phyloP scores from a whole-genome alignment of 768 basidiomycete species.

The Kwoniella botswanensis region DNA sequence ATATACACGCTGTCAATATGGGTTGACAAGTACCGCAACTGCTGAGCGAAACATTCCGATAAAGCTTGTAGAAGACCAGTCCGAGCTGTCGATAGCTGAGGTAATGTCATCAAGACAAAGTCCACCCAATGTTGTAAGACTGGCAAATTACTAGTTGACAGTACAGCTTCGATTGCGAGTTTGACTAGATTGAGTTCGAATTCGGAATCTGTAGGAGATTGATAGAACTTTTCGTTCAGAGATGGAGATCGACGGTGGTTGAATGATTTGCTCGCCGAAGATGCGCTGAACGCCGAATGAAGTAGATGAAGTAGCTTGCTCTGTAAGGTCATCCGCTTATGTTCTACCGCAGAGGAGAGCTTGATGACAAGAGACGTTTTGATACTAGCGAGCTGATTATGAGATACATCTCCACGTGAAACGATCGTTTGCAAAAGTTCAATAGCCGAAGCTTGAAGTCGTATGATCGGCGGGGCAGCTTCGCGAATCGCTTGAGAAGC shows the following conservation, averaged over 20 bases:
- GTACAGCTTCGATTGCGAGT: conserved; percentile 79
- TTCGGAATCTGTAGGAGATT: conserved; percentile 10
- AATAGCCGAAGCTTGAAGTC: conserved; percentile 73
- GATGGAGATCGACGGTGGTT: conserved; percentile 37
- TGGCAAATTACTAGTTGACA: conserved; percentile 70
- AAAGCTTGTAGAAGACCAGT: conserved; percentile 70
- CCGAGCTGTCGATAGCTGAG: conserved; percentile 76
- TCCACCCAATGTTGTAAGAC: conserved; percentile 95
- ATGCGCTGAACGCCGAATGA: conserved; percentile 71
- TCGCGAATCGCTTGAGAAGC: background rate
- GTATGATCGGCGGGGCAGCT: conserved; percentile 2
- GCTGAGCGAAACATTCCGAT: conserved; percentile 76
- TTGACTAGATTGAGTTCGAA: conserved; percentile 67
- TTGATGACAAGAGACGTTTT: conserved; percentile 76
- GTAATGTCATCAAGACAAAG: conserved; percentile 87
- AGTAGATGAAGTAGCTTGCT: conserved; percentile 90
- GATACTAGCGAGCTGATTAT: conserved; percentile 66
- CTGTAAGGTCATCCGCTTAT: conserved; percentile 76
- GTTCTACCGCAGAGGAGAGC: conserved; percentile 75
- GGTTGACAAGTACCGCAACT: conserved; percentile 65
- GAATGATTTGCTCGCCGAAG: conserved; percentile 7
- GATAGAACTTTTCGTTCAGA: background rate
- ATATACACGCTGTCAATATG: conserved; percentile 57
- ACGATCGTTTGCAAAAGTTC: conserved; percentile 83
- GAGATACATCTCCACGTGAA: conserved; percentile 78